These are phyloP conservation scores for Blastocystis sp. DNA, from an alignment of 352 stramenopile species.

Conservation along the genomic window DNA sequence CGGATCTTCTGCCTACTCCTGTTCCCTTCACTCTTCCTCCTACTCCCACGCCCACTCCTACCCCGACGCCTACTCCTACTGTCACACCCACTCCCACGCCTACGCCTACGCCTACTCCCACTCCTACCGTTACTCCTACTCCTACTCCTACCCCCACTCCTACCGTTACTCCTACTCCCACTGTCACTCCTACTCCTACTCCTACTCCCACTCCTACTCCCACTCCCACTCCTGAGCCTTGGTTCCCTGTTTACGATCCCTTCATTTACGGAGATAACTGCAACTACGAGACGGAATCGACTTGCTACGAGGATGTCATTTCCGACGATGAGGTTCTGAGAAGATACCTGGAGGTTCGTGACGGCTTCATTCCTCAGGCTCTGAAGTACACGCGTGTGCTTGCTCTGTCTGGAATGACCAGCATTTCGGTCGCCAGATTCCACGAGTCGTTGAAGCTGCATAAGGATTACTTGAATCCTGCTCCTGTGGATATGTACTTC, in stretches of 20 bases:
- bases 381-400: neutral
- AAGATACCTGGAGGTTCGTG: neutral
- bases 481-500: slow-evolving; percentile 1
- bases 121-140: neutral
- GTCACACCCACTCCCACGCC: neutral
- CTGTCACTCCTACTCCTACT: neutral
- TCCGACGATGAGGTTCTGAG: neutral
- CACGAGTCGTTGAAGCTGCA: neutral
- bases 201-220: neutral
- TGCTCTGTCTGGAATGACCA: neutral
- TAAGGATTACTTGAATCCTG: neutral
- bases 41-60: neutral
- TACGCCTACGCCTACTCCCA: neutral
- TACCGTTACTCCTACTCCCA: neutral
- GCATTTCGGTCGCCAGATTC: neutral
- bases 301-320: neutral
- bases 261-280: slow-evolving; percentile 25
- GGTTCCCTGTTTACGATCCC: slow-evolving; percentile 19
- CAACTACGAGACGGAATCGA: neutral
- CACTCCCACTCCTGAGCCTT: neutral
- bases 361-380: neutral
- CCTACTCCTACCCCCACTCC: neutral
- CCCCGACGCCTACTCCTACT: neutral
- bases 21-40: too few relatives aligned
- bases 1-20: too few relatives aligned